Evolutionary conservation across 805 yeast genomes (phyloP), one percentile per base, ranked within the genome.

Genomic region (Candida nanaspora): DNA sequence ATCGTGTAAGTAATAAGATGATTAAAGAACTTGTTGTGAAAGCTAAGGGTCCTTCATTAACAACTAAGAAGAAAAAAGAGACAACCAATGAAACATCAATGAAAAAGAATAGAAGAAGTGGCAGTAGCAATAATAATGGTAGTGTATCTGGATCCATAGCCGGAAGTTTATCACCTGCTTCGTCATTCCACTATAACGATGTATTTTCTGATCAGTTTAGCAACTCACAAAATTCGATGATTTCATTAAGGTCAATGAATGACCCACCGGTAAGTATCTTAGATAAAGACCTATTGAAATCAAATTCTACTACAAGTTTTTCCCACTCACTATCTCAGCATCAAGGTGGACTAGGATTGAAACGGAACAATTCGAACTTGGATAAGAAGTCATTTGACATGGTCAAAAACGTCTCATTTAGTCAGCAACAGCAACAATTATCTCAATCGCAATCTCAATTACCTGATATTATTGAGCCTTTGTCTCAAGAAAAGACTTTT

Each of bases 321-420:
- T n/a, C n/a, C n/a, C n/a, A n/a, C n/a, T n/a, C n/a, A n/a, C n/a
- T n/a, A n/a, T n/a, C n/a, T n/a, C n/a, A n/a, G n/a, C n/a, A n/a
- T 23, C 27, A 8, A 23, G 7, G 10, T 23, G 27, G 27, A 8
- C 27, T 23, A 8, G 27, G 27, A 11, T 27, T 56, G 15, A 53
- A 46, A 39, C 42, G 62, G 25, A 37, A 59, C 8, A 31, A 54
- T 10, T 57, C 64, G 15, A 48, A 47, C 25, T 35, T 31, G 22
- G 34, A 31, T 19, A 53, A 49, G 35, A 61, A 59, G 40, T 57
- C 63, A 4, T 61, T 62, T 43, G 61, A 56, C 33, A 60, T 62
- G 64, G 46, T 51, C 6, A 51, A 49, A 33, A 45, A 46, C 13
- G 44, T 57, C 0, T 52, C 61, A 3, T 49, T 53, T 29, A 41